Evolutionary conservation across 176 grass and related monocot species (phyloP).

Genomic region (Rhynchospora tenuis): DNA sequence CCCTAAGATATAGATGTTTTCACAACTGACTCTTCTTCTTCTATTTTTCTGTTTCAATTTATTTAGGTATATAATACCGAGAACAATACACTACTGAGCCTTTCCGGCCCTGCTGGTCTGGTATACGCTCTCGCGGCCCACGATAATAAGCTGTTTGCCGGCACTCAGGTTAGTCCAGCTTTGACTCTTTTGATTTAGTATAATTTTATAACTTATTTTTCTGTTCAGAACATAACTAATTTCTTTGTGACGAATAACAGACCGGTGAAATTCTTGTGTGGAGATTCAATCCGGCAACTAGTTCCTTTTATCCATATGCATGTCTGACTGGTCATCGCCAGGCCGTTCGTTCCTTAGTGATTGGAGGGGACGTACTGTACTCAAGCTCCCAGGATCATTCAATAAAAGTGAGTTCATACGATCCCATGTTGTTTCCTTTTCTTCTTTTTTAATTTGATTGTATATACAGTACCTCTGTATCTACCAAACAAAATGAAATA

Average conservation of each 20-base stretch:
- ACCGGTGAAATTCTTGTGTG: conserved; percentile 84
- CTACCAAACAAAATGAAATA: too few species aligned
- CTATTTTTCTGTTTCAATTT: background rate
- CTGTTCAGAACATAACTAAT: background rate
- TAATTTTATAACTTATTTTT: background rate
- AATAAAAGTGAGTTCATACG: conserved; percentile 55
- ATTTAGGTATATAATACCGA: conserved; percentile 80
- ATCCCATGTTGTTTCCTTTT: conserved; percentile 15
- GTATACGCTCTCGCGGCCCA: conserved; percentile 71
- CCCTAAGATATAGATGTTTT: background rate
- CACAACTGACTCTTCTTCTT: background rate
- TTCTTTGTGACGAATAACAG: conserved; percentile 33
- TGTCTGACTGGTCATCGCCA: conserved; percentile 63
- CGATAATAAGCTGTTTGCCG: conserved; percentile 78
- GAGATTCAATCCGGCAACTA: conserved; percentile 57
- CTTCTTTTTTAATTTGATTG: background rate
- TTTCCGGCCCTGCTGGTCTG: conserved; percentile 80
- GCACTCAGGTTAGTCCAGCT: conserved; percentile 53
- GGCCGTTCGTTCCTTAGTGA: conserved; percentile 68
- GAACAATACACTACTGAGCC: conserved; percentile 53
- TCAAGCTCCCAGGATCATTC: conserved; percentile 93
- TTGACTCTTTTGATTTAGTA: background rate
- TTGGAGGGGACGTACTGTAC: conserved; percentile 62
- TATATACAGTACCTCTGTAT: background rate
- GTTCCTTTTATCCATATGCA: conserved; percentile 69